Conservation (phyloP, 2,329 filamentous ascomycete species). For the Pseudogymnoascus sp. region DNA sequence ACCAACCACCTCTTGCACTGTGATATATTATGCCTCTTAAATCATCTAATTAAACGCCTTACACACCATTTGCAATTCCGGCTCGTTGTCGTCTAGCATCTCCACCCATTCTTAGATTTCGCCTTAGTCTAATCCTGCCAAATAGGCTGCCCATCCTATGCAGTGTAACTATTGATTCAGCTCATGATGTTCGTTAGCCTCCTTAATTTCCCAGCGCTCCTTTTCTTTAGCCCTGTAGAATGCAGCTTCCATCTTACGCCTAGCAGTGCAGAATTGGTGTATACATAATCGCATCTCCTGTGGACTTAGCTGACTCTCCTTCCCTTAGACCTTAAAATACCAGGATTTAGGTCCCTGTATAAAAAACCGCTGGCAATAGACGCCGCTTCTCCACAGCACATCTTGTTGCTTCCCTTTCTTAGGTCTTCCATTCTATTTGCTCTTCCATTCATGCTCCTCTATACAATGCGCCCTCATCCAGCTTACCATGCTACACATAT, state of each 20-base stretch:
- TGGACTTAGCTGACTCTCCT: not conserved
- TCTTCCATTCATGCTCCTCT: not conserved
- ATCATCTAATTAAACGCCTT: slow-evolving; percentile 11
- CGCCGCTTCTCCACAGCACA: not conserved
- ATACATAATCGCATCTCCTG: not conserved
- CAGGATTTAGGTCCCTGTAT: not conserved
- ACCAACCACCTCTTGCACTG: slow-evolving; percentile 4
- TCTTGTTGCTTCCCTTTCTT: not conserved
- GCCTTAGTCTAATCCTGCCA: slow-evolving; percentile 1
- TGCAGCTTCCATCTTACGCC: not conserved
- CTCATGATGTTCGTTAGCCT: not conserved
- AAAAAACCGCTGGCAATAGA: not conserved
- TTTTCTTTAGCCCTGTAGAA: not conserved
- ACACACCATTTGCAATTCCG: not conserved
- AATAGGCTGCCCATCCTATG: not conserved
- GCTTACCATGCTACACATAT: no score
- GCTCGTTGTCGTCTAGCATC: slow-evolving; percentile 7
- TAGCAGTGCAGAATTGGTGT: not conserved
- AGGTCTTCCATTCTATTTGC: not conserved
- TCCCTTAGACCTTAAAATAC: not conserved
- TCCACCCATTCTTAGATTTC: slow-evolving; percentile 10
- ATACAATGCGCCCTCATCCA: no score
- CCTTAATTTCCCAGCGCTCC: not conserved
- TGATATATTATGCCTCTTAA: slow-evolving; percentile 11
- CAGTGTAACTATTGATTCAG: not conserved